Base-by-base conservation (phyloP, 495 filamentous ascomycete species). In the Clohesyomyces aquaticus region DNA sequence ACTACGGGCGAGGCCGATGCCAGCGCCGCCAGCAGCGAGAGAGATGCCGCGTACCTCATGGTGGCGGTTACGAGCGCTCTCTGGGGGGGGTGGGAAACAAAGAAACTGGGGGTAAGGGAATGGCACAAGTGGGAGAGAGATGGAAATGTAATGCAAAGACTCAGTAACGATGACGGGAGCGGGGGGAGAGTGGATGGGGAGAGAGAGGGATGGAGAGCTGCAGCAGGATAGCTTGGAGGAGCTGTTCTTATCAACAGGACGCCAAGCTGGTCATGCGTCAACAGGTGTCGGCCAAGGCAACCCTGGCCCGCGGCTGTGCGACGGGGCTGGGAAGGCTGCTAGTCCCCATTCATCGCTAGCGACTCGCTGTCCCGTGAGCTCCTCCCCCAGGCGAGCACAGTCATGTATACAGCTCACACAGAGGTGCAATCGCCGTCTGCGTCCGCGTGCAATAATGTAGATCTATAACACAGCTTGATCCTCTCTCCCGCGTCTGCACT, bases 1-100 rank as follows among this genome's bases (percentile, higher is more conserved):
- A 89, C 81, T 41, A 89, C 78, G 66, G 93, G 93, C 53, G 90
- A 89, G 50, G 91, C 89, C 68, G 84, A 81, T 62, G 84, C 85
- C 76, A 87, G 79, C 71, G 85, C 76, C 65, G 87, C 87, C 60
- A 91, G 79, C 63, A 86, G 74, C 59, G 80, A 80, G 72, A 93
- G 82, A 73, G 82, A 82, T 73, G 82, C 79, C 75, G 87, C 68
- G 78, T 83, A 86, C 81, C 85, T 91, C 91, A 94, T 95, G 74
- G 77, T 88, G 78, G 71, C 75, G 55, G 66, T 23, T 38, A 38
- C 43, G 41, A 57, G 47, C 66, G 61, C 66, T 27, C 62, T 23
- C 50, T n/a, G n/a, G n/a, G n/a, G 18, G 55, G 28, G 46, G 56
- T 28, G 50, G 16, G 48, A 47, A 48, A 69, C 57, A 66, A 62